A percentile compares a stretch with the other conserved stretches of the same genome.
phyloP scores from a whole-genome alignment of 371 early-diverging fungal species.

The Mortierella sp. region DNA sequence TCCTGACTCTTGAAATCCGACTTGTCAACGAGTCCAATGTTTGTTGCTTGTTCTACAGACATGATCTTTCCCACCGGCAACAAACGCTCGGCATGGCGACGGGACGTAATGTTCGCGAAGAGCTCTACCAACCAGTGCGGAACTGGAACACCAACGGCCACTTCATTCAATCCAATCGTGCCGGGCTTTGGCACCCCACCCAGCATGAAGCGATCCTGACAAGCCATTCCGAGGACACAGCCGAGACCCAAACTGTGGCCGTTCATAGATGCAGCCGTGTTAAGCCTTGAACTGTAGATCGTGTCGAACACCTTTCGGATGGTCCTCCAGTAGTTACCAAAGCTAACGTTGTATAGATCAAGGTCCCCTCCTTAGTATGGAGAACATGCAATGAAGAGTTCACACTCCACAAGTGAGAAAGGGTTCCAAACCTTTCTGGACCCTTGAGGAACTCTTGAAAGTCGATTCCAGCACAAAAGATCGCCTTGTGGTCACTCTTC shows the following conservation, averaged over 20 bases:
- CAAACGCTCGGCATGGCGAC: conserved; percentile 42
- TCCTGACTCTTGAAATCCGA: conserved; percentile 35
- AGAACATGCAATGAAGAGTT: no score
- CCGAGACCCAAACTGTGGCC: conserved; percentile 52
- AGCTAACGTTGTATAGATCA: conserved; percentile 15
- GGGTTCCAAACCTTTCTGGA: conserved; percentile 27
- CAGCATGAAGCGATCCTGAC: conserved; percentile 52
- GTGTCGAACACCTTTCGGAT: conserved; percentile 46
- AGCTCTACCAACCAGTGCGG: conserved; percentile 46
- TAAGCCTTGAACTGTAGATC: conserved; percentile 49
- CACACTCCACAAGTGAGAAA: no score
- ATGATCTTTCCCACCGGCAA: conserved; percentile 43
- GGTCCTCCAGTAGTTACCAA: conserved; percentile 38
- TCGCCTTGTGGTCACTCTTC: conserved; percentile 51
- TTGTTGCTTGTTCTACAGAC: conserved; percentile 30
- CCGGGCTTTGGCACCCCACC: conserved; percentile 30
- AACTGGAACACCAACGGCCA: conserved; percentile 48
- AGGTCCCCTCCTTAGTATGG: not conserved
- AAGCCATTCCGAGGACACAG: conserved; percentile 51
- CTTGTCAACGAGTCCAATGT: conserved; percentile 39
- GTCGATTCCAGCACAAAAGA: conserved; percentile 54
- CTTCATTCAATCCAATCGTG: conserved; percentile 51
- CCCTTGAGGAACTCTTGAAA: conserved; percentile 51
- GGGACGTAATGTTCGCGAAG: conserved; percentile 34
- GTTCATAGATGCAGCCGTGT: conserved; percentile 49